Evolutionary conservation across 176 grass and related monocot species (phyloP).

Genomic region (Triticum dicoccoides): DNA sequence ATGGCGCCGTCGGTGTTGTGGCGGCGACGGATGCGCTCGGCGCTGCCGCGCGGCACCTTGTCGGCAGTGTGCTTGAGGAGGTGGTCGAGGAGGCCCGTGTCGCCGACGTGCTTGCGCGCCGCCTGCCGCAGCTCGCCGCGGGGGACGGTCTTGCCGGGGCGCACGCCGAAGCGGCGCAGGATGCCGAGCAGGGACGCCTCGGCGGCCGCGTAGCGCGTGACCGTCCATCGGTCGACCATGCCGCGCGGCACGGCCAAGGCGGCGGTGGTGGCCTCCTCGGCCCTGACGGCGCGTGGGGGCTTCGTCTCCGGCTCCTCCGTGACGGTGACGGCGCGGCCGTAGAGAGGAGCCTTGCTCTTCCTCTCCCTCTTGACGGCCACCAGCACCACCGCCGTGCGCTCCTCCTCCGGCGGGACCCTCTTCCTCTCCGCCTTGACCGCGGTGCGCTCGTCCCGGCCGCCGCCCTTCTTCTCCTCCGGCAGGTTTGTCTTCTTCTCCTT

Average conservation of each 20-base stretch:
- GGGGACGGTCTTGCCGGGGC: slow-evolving; percentile 13
- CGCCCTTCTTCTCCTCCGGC: neutral
- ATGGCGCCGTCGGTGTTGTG: slow-evolving; percentile 58
- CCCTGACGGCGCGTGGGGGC: neutral
- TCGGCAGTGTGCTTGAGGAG: slow-evolving; percentile 62
- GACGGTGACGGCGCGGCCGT: neutral
- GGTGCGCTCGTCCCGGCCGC: neutral
- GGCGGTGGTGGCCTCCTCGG: neutral
- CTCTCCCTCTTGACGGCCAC: neutral
- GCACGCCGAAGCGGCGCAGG: slow-evolving; percentile 36
- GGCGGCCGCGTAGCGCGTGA: slow-evolving; percentile 38
- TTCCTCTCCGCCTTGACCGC: neutral
- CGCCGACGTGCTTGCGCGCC: slow-evolving; percentile 53
- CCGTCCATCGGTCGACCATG: slow-evolving; percentile 50
- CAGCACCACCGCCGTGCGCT: neutral
- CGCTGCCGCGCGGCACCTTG: slow-evolving; percentile 35
- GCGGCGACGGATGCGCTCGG: slow-evolving; percentile 47
- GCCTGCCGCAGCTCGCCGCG: slow-evolving; percentile 44
- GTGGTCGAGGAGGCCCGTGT: slow-evolving; percentile 84
- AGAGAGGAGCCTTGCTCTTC: neutral
- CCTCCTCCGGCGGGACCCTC: neutral
- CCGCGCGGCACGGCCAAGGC: neutral
- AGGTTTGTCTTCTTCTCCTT: neutral
- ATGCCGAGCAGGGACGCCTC: slow-evolving; percentile 46
- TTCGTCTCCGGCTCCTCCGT: neutral